Base-by-base conservation (phyloP, 2,329 filamentous ascomycete genomes). In the Clonostachys chloroleuca region DNA sequence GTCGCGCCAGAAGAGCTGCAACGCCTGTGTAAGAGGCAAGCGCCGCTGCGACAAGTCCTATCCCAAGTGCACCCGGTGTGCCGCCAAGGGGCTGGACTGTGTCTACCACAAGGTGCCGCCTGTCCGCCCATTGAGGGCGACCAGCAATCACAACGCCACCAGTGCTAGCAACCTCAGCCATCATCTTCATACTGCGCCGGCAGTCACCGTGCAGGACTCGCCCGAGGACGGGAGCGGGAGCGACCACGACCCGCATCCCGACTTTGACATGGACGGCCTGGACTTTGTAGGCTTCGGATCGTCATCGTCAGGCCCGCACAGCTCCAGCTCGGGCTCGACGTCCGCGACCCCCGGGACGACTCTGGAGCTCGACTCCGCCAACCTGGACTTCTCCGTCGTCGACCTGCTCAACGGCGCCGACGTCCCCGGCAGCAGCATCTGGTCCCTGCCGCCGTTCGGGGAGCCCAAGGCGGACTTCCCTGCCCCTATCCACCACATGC, bases 1-100 rank as follows among this genome's bases (percentile, higher is more conserved):
- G 40, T 81, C 67, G 77, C 62, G 70, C 49, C 72, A 74, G 54
- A 74, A 72, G 65, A 74, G 69, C 61, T 75, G 72, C 63, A 71
- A 74, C 52, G 65, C 70, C 46, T 75, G 72, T 53, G 72, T 75
- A 43, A 64, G 64, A 46, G 67, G 69, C 57, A 75, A 75, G 57
- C 64, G 72, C 44, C 66, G 70, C 49, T 75, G 72, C 57, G 71
- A 75, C 56, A 74, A 74, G 62, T 62, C 57, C 42, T 60, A 59
- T 9, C 72, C 72, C 14, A 58, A 60, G 42, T 75, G 70, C 55
- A 64, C 64, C 18, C 68, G 70, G 45, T 75, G 70, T 54, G 60
- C 60, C 5, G 65, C 63, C 54, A 72, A 69, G 58, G 62, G 64
- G 16, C 62, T 68, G 46, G 59, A 63, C 40, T 75, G 71, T 54